Evolutionary conservation across 768 basidiomycete genomes (phyloP).

Genomic region (Pisolithus orientalis): DNA sequence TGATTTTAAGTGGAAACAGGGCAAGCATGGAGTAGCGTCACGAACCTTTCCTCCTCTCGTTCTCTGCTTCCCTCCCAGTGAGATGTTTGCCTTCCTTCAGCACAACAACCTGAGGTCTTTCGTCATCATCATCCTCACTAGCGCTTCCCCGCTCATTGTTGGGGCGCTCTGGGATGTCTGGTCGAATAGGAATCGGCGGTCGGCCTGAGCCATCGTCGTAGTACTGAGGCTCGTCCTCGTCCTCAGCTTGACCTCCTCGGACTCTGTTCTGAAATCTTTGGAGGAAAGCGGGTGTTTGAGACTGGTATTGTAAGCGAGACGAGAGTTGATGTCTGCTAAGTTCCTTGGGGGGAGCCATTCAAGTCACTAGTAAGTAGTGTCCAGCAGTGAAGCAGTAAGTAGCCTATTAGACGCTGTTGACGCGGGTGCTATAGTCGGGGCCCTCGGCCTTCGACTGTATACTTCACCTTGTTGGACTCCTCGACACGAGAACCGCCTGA

Average conservation of each 20-base stretch:
- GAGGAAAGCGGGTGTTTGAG: slow-evolving; percentile 57
- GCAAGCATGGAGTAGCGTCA: slow-evolving; percentile 2
- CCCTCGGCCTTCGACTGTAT: no score
- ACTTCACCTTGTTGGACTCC: no score
- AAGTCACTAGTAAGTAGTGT: neutral
- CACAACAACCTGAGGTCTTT: slow-evolving; percentile 86
- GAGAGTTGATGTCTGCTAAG: slow-evolving; percentile 69
- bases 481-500: no score
- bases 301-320: slow-evolving; percentile 58
- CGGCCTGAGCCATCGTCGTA: slow-evolving; percentile 65
- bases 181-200: slow-evolving; percentile 69
- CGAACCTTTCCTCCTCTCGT: slow-evolving; percentile 67
- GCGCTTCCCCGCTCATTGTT: slow-evolving; percentile 66
- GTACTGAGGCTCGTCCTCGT: slow-evolving; percentile 46
- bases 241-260: slow-evolving; percentile 45
- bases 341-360: slow-evolving; percentile 46
- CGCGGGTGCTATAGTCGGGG: no score
- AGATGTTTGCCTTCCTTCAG: slow-evolving; percentile 86
- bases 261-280: slow-evolving; percentile 59
- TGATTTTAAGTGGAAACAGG: slow-evolving; percentile 3
- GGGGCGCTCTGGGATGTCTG: slow-evolving; percentile 64
- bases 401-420: no score
- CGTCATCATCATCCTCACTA: slow-evolving; percentile 67
- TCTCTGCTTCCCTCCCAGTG: slow-evolving; percentile 69
- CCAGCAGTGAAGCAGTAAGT: neutral